Evolutionary conservation across 208 protist genomes (phyloP).

Genomic region (Acanthamoeba royreba): DNA sequence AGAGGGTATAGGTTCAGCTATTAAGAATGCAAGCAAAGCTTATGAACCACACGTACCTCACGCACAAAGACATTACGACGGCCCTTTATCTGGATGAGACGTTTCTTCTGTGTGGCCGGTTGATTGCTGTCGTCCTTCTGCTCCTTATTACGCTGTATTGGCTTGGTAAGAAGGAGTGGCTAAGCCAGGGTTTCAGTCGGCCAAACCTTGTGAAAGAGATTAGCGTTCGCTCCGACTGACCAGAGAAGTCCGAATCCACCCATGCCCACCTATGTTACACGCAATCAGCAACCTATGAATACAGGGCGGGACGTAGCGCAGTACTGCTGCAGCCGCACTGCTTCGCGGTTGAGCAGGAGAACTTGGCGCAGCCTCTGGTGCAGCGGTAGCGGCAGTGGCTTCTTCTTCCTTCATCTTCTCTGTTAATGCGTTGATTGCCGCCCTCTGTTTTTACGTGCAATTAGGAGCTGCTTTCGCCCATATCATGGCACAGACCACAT

Average conservation of each 20-base stretch:
- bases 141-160: neutral
- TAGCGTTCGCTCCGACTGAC: neutral
- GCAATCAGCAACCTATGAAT: neutral
- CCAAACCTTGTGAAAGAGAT: neutral
- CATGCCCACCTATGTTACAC: neutral
- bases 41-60: neutral
- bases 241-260: neutral
- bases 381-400: neutral
- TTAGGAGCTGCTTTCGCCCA: neutral
- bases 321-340: neutral
- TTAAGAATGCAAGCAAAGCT: neutral
- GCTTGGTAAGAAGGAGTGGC: neutral
- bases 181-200: neutral
- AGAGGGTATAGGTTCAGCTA: too few relatives aligned
- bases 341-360: neutral
- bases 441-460: neutral
- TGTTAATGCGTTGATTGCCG: neutral
- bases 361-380: neutral
- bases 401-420: neutral
- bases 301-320: neutral
- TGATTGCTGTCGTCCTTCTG: neutral
- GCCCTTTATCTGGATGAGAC: slow-evolving; percentile 70
- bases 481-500: neutral
- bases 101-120: neutral
- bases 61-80: neutral